Evolutionary conservation across 1,284 basidiomycete species (phyloP), one percentile per base, ranked within the genome.

Genomic region (Ganoderma sinense): DNA sequence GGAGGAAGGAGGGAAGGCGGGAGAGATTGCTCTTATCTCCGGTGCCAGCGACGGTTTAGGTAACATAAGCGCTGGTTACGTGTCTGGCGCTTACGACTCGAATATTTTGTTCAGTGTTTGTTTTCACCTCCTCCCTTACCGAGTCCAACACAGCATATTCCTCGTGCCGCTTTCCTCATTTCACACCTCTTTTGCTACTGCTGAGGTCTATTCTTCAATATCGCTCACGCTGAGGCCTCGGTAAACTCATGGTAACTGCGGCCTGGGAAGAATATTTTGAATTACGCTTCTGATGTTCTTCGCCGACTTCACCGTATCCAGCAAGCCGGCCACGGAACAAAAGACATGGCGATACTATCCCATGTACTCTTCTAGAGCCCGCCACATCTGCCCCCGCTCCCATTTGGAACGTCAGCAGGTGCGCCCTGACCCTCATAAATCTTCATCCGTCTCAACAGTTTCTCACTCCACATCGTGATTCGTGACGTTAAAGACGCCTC

Each of bases 241-340:
- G 53, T 31, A 29, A 31, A 26, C 53, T 56, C 31, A 20, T 29
- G 53, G 16, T 29, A 56, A 31, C 31, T 56, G 14, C 53, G 29
- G 53, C 53, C 53, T 29, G 53, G 31, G 53, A 29, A 56, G 18
- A 29, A 56, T 31, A 18, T 33, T 33, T 33, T 56, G 53, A 56
- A 29, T 33, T 56, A 20, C 16, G 53, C 53, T 56, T 56, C 53
- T 56, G 53, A 56, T 56, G 18, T 56, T 56, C 53, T 33, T 56
- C 53, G 18, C 53, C 53, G 53, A 56, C 53, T 33, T 56, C 53
- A 56, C 53, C 53, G 53, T 31, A 56, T 56, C 53, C 29, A 56
- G 26, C 53, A 33, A 33, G 14, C 13, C 29, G 31, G 53, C 31
- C 53, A 56, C 31, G 53, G 53, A 31, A 29, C 29, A 56, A 56